Evolutionary conservation across 2,329 filamentous ascomycete species (phyloP).

Genomic region (Lecanoromycetidae sp.): DNA sequence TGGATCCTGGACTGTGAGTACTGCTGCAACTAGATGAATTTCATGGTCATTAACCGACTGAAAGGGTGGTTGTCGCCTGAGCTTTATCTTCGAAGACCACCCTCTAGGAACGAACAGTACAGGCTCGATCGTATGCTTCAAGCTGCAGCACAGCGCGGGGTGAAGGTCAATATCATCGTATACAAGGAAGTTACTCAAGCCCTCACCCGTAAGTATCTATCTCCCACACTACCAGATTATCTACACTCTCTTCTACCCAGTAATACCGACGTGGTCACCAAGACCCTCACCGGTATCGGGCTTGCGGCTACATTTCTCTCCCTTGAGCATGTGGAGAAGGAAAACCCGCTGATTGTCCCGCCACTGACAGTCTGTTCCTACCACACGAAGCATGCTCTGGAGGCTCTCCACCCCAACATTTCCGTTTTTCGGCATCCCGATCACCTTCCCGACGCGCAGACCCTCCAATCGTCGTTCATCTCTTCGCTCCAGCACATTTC

Average conservation of each 20-base stretch:
- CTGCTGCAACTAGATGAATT: background rate
- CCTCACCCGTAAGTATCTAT: conserved; percentile 54
- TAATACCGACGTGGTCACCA: conserved; percentile 31
- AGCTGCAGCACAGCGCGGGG: conserved; percentile 70
- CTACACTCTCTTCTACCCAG: conserved; percentile 33
- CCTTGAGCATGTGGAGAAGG: conserved; percentile 34
- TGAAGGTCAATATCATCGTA: conserved; percentile 73
- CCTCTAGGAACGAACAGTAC: conserved; percentile 69
- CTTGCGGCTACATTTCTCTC: conserved; percentile 34
- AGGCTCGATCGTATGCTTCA: conserved; percentile 72
- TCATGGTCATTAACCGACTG: background rate
- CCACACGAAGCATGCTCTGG: conserved; percentile 70
- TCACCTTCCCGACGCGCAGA: conserved; percentile 63
- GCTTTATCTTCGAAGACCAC: conserved; percentile 72
- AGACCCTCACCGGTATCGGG: conserved; percentile 29
- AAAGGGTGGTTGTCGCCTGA: conserved; percentile 74
- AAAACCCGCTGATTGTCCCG: conserved; percentile 33
- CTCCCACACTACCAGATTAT: conserved; percentile 32
- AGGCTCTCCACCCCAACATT: conserved; percentile 70
- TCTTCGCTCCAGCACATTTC: conserved; percentile 45
- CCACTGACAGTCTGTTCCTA: conserved; percentile 46
- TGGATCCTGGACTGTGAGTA: conserved; percentile 68
- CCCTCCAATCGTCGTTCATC: conserved; percentile 47
- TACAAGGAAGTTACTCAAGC: conserved; percentile 86
- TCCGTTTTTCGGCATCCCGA: conserved; percentile 84